phyloP scores from a whole-genome alignment of 192 early-diverging fungal species.

The Podila verticillata region DNA sequence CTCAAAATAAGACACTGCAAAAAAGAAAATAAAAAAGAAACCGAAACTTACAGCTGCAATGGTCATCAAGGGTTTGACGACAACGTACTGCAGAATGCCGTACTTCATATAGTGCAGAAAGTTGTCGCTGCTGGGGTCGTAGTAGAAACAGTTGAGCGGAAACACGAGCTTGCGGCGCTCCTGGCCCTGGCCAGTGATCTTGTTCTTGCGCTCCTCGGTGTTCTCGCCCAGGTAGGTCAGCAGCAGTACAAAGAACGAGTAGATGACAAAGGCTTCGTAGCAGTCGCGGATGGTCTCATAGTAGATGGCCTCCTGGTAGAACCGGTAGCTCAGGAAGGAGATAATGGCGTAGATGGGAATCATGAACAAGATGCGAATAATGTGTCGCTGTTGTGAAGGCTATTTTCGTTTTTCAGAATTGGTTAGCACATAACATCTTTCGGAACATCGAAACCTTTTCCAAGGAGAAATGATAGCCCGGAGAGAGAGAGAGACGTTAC shows the following conservation, averaged over 20 bases:
- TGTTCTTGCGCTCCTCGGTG: slow-evolving; percentile 52
- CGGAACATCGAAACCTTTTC: too few species aligned
- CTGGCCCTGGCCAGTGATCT: slow-evolving; percentile 30
- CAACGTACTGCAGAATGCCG: slow-evolving; percentile 77
- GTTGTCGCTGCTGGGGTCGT: slow-evolving; percentile 64
- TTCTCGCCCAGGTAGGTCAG: slow-evolving; percentile 70
- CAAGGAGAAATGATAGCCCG: too few species aligned
- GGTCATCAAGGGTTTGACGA: slow-evolving; percentile 68
- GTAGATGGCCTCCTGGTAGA: slow-evolving; percentile 73
- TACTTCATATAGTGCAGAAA: slow-evolving; percentile 69
- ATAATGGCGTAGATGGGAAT: slow-evolving; percentile 79
- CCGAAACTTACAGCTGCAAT: slow-evolving; percentile 53
- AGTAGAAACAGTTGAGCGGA: slow-evolving; percentile 68
- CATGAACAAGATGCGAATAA: slow-evolving; percentile 80
- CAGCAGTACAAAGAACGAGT: slow-evolving; percentile 77
- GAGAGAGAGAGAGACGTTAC: slow-evolving; percentile 19
- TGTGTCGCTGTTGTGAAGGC: slow-evolving; percentile 76
- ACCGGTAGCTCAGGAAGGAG: slow-evolving; percentile 75
- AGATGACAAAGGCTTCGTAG: slow-evolving; percentile 81
- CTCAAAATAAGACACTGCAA: not conserved
- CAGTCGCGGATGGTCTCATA: slow-evolving; percentile 74
- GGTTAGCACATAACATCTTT: too few species aligned
- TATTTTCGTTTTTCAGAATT: slow-evolving; percentile 1
- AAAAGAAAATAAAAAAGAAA: not conserved
- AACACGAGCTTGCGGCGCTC: slow-evolving; percentile 65